These are phyloP conservation scores for Speleostelium caveatum DNA, from an alignment of 78 protist species.

Conservation along the genomic window DNA sequence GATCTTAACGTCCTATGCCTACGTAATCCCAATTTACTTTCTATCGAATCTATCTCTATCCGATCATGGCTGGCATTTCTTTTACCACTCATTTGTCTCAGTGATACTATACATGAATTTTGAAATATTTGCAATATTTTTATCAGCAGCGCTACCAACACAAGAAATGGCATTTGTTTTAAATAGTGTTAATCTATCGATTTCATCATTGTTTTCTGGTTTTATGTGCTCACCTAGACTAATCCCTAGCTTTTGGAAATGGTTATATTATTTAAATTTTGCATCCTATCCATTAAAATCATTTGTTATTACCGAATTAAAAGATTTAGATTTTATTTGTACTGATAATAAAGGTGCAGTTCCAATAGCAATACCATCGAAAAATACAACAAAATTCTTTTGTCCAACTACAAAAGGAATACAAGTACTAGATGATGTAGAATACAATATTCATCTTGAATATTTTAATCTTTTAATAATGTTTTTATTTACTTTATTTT, in stretches of 20 bases:
- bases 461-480: slow-evolving; percentile 25
- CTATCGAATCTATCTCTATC: neutral
- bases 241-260: slow-evolving; percentile 49
- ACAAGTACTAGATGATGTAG: neutral
- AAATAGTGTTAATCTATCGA: slow-evolving; percentile 14
- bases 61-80: slow-evolving; percentile 34
- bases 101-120: slow-evolving; percentile 6
- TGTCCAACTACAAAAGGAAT: slow-evolving; percentile 36
- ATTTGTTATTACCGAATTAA: slow-evolving; percentile 27
- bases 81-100: slow-evolving; percentile 9
- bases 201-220: slow-evolving; percentile 45
- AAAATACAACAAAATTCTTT: slow-evolving; percentile 1
- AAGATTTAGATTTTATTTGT: slow-evolving; percentile 45
- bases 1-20: neutral
- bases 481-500: slow-evolving; percentile 7
- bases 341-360: slow-evolving; percentile 48
- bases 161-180: slow-evolving; percentile 14
- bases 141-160: neutral
- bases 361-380: slow-evolving; percentile 36
- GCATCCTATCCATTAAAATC: slow-evolving; percentile 42
- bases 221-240: slow-evolving; percentile 48
- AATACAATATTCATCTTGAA: neutral
- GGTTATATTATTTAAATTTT: slow-evolving; percentile 41
- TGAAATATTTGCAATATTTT: neutral
- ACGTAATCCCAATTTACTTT: slow-evolving; percentile 3